These are phyloP conservation scores for Crucibulum cyathiforme DNA, from an alignment of 1,284 basidiomycete species.

Conservation along the genomic window DNA sequence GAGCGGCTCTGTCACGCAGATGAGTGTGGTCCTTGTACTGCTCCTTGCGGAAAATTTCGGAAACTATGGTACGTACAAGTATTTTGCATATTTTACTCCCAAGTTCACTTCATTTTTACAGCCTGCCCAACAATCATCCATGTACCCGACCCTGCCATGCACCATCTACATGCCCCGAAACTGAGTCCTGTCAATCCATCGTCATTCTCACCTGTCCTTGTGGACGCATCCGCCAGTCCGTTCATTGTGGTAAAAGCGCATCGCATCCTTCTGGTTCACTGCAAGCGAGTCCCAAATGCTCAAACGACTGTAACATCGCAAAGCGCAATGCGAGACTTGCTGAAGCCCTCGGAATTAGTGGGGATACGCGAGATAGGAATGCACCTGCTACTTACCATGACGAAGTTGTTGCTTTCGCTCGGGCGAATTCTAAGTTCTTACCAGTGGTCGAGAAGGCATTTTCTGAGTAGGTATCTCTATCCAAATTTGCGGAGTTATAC, in stretches of 20 bases:
- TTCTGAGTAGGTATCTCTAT: slow-evolving; percentile 62
- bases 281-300: slow-evolving; percentile 68
- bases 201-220: slow-evolving; percentile 80
- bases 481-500: slow-evolving; percentile 4
- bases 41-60: slow-evolving; percentile 82
- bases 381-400: slow-evolving; percentile 60
- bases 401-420: slow-evolving; percentile 68
- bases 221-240: slow-evolving; percentile 75
- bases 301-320: slow-evolving; percentile 79
- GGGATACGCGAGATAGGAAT: slow-evolving; percentile 43
- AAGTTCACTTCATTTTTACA: slow-evolving; percentile 22
- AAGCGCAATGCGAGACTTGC: slow-evolving; percentile 88
- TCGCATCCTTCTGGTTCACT: slow-evolving; percentile 49
- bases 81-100: background rate
- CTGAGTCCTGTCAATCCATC: slow-evolving; percentile 72
- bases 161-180: slow-evolving; percentile 81
- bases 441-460: slow-evolving; percentile 79
- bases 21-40: slow-evolving; percentile 77
- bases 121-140: slow-evolving; percentile 68
- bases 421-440: slow-evolving; percentile 71
- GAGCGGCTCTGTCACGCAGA: slow-evolving; percentile 80
- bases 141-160: slow-evolving; percentile 85
- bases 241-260: slow-evolving; percentile 69
- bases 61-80: slow-evolving; percentile 69
- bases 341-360: slow-evolving; percentile 84